Conservation (phyloP, 1,284 basidiomycete species). For the Schizophyllum commune region DNA sequence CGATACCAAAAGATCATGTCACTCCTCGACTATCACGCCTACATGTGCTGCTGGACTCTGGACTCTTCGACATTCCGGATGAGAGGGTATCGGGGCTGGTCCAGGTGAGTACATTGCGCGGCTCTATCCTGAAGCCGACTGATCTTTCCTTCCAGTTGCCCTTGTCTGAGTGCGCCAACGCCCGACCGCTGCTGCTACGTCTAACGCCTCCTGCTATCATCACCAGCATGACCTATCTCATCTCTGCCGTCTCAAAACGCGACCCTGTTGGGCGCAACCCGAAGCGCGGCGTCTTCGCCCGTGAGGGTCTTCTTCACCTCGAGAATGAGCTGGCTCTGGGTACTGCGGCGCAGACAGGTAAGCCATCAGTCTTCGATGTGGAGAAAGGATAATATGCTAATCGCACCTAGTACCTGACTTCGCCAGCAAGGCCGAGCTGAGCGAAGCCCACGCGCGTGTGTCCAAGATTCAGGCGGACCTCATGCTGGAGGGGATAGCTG, state of each 20-base stretch:
- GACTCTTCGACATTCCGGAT: constrained; percentile 28
- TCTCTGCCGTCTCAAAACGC: constrained; percentile 57
- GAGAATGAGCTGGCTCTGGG: constrained; percentile 29
- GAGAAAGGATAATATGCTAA: too few species aligned
- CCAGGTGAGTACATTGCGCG: constrained; percentile 26
- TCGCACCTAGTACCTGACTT: not conserved
- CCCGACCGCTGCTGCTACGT: not conserved
- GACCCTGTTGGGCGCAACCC: constrained; percentile 67
- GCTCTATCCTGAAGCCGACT: not conserved
- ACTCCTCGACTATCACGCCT: constrained; percentile 43
- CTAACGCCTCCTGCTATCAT: constrained; percentile 58
- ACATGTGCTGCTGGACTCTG: constrained; percentile 56
- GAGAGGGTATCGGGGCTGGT: constrained; percentile 19
- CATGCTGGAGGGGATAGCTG: constrained; percentile 56
- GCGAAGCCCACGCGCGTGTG: constrained; percentile 26
- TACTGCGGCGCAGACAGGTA: not conserved
- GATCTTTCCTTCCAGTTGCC: not conserved
- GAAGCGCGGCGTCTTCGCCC: constrained; percentile 59
- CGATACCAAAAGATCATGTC: constrained; percentile 15
- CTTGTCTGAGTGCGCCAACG: not conserved
- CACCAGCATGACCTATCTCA: constrained; percentile 55
- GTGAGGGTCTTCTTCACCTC: constrained; percentile 48
- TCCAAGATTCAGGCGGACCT: constrained; percentile 63
- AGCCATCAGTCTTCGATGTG: not conserved
- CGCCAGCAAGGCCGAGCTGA: not conserved